Base-by-base conservation (phyloP, 2,329 filamentous ascomycete species). In the Trichothecium sympodiale region DNA sequence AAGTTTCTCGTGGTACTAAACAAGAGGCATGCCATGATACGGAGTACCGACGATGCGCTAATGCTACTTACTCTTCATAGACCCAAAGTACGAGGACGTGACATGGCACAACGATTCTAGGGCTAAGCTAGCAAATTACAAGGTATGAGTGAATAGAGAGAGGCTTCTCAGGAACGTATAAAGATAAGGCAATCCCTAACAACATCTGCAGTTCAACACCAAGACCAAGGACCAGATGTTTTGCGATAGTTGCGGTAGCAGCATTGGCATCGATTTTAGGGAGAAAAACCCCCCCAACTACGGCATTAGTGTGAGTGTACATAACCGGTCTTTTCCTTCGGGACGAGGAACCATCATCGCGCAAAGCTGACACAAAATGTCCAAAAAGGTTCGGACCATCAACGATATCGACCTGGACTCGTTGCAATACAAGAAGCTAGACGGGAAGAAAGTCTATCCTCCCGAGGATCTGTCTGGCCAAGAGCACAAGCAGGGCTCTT, bases 211-310 rank as follows among this genome's bases (percentile, higher is more conserved):
- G 36, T 69, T 69, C 59, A 68, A 67, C 52, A 61, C 60, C 31
- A 64, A 65, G 47, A 38, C 49, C 30, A 62, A 61, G 40, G 63
- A 66, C 40, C 65, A 68, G 45, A 56, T 69, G 53, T 69, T 68
- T 43, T 69, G 65, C 40, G 55, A 56, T 20, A 56, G 59, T 40
- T 69, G 65, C 45, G 64, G 65, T 12, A 50, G 59, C 18, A 67
- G 62, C 41, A 51, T 69, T 14, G 62, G 60, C 2, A 65, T 69
- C 38, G 65, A 69, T 42, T 67, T 66, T 41, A 40, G 44, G 17
- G 43, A 46, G 10, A 41, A 38, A 5, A 50, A 54, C 7, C 46
- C 48, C 0, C 40, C 43, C 29, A 42, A 41, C 1, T 68, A 64
- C 40, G 65, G 64, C 4, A 56, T 69, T 37, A 68, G 59, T 39